Evolutionary conservation across 306 rosid species (phyloP), one percentile per base, ranked within the genome.

Genomic region (Trifolium repens): DNA sequence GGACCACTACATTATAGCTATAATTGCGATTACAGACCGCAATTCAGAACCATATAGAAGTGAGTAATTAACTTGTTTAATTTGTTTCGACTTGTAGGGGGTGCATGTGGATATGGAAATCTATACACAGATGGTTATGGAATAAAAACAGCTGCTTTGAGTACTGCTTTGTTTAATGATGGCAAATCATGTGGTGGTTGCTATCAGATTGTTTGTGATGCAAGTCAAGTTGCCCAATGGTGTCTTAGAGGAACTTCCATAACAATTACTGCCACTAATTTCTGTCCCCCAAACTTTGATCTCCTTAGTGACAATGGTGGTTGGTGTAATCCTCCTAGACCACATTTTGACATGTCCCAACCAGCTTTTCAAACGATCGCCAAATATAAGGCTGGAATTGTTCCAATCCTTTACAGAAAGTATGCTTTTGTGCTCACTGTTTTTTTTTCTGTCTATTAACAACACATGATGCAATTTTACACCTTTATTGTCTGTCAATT

Each of bases 101-200:
- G 97, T 2, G 92, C 97, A 15, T 91, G 94, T 83, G 97, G 97
- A 1, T 91, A 91, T 73, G 94, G 89, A 30, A 76, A 87, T 64
- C 83, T 85, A 5, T 32, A 77, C 74, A 82, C 49, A 0, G 86
- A 83, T 57, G 92, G 87, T 32, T 87, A 91, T 80, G 97, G 94
- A 35, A 71, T 11, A 7, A 83, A 79, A 65, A 89, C 97, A 11
- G 85, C 92, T 43, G 97, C 97, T 0, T 84, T 91, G 75, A 91
- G 93, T 62, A 75, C 88, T 7, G 84, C 84, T 55, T 80, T 91
- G 81, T 89, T 74, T 34, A 80, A 91, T 42, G 84, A 85, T 50
- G 96, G 96, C 2, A 74, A 80, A 58, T 32, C 90, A 22, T 91
- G 96, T 6, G 91, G 93, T 19, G 96, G 90, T 17, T 91, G 93